Evolutionary conservation across 768 basidiomycete genomes (phyloP).

Genomic region (Tylopilus rubrobrunneus): DNA sequence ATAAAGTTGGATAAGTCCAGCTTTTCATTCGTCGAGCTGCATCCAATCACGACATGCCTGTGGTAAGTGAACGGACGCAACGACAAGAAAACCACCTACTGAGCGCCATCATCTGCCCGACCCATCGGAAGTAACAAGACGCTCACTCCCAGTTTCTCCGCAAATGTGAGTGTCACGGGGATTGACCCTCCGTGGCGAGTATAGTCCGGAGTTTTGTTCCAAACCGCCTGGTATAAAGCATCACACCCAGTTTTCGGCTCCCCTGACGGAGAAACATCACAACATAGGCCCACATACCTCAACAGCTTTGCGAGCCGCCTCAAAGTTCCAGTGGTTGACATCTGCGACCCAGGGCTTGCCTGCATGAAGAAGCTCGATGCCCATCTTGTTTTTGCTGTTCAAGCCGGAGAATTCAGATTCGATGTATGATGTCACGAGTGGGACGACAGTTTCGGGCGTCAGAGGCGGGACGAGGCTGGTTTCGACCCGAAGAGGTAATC

Average conservation of each 20-base stretch:
- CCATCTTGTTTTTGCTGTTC: constrained; percentile 77
- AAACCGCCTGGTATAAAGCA: constrained; percentile 38
- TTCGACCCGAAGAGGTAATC: not conserved
- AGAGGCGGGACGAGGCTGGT: constrained; percentile 79
- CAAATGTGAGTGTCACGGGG: constrained; percentile 91
- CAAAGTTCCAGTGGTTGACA: constrained; percentile 87
- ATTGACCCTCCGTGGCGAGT: constrained; percentile 94
- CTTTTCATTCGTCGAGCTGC: constrained; percentile 91
- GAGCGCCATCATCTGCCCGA: constrained; percentile 90
- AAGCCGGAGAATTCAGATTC: constrained; percentile 80
- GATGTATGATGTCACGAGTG: constrained; percentile 63
- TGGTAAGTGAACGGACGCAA: not conserved
- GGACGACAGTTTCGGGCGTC: constrained; percentile 50
- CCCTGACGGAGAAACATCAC: no score
- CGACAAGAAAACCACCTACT: constrained; percentile 46
- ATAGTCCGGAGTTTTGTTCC: constrained; percentile 71
- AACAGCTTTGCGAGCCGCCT: constrained; percentile 82
- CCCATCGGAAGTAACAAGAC: constrained; percentile 94
- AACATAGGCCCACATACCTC: constrained; percentile 40
- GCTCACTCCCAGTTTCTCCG: constrained; percentile 81
- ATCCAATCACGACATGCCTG: not conserved
- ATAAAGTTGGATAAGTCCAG: constrained; percentile 82
- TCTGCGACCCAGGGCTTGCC: constrained; percentile 64
- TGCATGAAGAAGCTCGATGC: constrained; percentile 58
- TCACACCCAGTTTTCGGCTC: not conserved